These are phyloP conservation scores for Haplosporangium sp. DNA, from an alignment of 371 early-diverging fungal species.

Conservation along the genomic window DNA sequence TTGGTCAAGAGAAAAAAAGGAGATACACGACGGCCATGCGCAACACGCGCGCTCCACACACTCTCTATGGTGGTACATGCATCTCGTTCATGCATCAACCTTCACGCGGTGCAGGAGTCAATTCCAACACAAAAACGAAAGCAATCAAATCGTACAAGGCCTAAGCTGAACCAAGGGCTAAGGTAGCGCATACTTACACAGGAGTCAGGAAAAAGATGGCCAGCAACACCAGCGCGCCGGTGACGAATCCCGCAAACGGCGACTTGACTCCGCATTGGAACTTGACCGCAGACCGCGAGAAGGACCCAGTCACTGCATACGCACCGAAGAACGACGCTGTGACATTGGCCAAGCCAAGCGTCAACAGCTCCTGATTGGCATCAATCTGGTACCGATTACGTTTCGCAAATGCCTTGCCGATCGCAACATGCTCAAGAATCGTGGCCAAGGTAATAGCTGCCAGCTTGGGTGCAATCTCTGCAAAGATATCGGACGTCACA, in stretches of 20 bases:
- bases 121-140: not conserved
- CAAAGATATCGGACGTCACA: slow-evolving; percentile 58
- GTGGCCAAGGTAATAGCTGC: slow-evolving; percentile 75
- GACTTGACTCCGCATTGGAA: slow-evolving; percentile 65
- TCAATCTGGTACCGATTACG: slow-evolving; percentile 65
- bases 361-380: slow-evolving; percentile 84
- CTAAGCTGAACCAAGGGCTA: not conserved
- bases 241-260: slow-evolving; percentile 80
- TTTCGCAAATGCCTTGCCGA: slow-evolving; percentile 82
- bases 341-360: slow-evolving; percentile 83
- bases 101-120: not conserved
- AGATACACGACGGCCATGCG: no score
- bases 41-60: no score
- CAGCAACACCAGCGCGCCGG: slow-evolving; percentile 77
- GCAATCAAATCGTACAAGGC: not conserved
- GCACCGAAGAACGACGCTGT: slow-evolving; percentile 85
- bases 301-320: slow-evolving; percentile 88
- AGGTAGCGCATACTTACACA: slow-evolving; percentile 50
- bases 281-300: slow-evolving; percentile 88
- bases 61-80: no score
- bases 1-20: no score
- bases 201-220: slow-evolving; percentile 82
- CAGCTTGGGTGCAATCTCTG: slow-evolving; percentile 62
- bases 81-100: no score
- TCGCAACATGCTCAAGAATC: slow-evolving; percentile 89